phyloP scores from a whole-genome alignment of 305 asterid species.

The Fraxinus platypoda region DNA sequence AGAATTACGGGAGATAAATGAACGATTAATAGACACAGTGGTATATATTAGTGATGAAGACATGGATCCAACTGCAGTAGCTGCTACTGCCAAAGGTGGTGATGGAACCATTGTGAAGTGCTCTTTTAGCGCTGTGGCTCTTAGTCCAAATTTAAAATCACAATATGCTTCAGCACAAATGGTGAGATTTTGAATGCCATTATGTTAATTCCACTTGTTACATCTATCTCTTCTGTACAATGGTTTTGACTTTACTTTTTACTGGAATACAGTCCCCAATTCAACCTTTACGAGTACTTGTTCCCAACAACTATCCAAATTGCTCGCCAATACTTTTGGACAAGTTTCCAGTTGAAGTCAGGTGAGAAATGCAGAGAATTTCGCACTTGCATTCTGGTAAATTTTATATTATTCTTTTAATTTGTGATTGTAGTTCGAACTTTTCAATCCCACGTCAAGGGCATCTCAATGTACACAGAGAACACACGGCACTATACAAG shows the following conservation, averaged over 20 bases:
- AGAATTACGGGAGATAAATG: conserved; percentile 86
- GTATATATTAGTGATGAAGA: conserved; percentile 78
- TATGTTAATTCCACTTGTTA: conserved; percentile 11
- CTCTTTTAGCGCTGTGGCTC: conserved; percentile 79
- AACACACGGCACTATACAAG: not conserved
- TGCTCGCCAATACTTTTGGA: conserved; percentile 89
- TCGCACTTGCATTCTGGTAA: conserved; percentile 2
- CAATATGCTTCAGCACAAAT: conserved; percentile 91
- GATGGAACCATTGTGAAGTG: conserved; percentile 88
- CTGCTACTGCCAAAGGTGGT: conserved; percentile 76
- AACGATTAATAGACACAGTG: conserved; percentile 76
- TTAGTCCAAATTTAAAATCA: conserved; percentile 82
- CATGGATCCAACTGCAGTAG: conserved; percentile 77
- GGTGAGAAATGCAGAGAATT: conserved; percentile 40
- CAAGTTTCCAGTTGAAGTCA: conserved; percentile 85
- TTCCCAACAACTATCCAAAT: conserved; percentile 78
- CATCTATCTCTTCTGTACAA: conserved; percentile 17
- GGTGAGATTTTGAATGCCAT: conserved; percentile 48
- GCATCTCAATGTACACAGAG: not conserved
- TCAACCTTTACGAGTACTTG: conserved; percentile 81
- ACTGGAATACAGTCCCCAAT: conserved; percentile 70
- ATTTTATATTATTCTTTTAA: not conserved
- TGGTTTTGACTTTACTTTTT: conserved; percentile 26
- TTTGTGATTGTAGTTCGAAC: conserved; percentile 1
- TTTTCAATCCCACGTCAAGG: conserved; percentile 6